Conservation (phyloP, 495 filamentous ascomycete species). For the Daldinia grandis region DNA sequence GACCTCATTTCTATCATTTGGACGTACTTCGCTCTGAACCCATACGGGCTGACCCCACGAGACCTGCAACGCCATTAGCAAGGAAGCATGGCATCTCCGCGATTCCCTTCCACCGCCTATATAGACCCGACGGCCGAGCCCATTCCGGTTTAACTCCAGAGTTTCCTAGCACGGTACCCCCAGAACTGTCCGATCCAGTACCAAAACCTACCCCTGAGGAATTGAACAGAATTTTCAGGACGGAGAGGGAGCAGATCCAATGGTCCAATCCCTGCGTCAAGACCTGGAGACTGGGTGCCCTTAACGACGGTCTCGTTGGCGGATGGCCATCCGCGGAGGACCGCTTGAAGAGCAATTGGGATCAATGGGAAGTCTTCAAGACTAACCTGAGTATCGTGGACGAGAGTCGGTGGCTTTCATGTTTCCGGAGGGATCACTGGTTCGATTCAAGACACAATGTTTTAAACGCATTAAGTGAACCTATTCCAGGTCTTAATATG, state of each 20-base stretch:
- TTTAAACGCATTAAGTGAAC: not conserved
- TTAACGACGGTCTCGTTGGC: not conserved
- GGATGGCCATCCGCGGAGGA: not conserved
- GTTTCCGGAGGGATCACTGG: conserved; percentile 4
- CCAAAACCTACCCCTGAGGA: not conserved
- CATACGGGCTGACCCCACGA: conserved; percentile 2
- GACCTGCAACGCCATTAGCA: conserved; percentile 6
- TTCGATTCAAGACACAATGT: conserved; percentile 11
- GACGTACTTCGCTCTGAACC: not conserved
- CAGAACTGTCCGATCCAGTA: not conserved
- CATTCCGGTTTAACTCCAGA: conserved; percentile 1
- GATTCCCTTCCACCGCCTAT: not conserved
- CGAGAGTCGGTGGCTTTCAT: conserved; percentile 6
- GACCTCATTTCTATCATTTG: not conserved
- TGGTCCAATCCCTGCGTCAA: not conserved
- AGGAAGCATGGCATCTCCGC: not conserved
- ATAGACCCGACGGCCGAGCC: not conserved
- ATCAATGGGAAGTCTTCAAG: conserved; percentile 3
- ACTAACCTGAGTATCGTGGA: not conserved
- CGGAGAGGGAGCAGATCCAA: not conserved
- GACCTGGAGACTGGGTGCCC: not conserved
- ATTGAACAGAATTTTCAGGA: not conserved
- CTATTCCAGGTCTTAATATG: conserved; percentile 6
- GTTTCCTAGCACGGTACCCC: not conserved
- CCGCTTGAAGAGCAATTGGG: not conserved